These are phyloP conservation scores for Trichoderma afroharzianum DNA, from an alignment of 2,329 filamentous ascomycete genomes.

Conservation along the genomic window DNA sequence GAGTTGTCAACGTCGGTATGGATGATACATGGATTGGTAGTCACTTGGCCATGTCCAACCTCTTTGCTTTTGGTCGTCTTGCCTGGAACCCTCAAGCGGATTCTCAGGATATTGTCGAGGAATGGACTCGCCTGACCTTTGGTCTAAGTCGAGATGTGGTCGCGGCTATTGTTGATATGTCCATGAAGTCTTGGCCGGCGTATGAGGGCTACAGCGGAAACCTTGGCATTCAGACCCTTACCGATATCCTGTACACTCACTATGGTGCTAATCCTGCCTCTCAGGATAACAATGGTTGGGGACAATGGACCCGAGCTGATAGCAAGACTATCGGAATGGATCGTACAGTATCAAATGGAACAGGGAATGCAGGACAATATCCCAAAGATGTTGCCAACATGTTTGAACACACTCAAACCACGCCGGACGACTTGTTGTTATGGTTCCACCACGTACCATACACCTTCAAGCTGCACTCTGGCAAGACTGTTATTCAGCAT, in stretches of 20 bases:
- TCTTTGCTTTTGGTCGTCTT: slow-evolving; percentile 65
- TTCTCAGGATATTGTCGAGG: slow-evolving; percentile 39
- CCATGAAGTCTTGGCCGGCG: slow-evolving; percentile 6
- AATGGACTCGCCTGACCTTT: slow-evolving; percentile 68
- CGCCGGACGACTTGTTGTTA: slow-evolving; percentile 63
- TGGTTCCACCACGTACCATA: slow-evolving; percentile 76
- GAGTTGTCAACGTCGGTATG: slow-evolving; percentile 6
- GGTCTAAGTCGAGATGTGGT: slow-evolving; percentile 51
- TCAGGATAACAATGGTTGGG: slow-evolving; percentile 43
- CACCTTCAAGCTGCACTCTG: slow-evolving; percentile 57
- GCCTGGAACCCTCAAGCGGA: slow-evolving; percentile 59
- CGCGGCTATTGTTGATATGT: slow-evolving; percentile 47
- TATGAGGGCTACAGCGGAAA: slow-evolving; percentile 10
- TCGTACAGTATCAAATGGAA: slow-evolving; percentile 64
- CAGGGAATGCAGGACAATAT: slow-evolving; percentile 63
- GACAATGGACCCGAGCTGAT: slow-evolving; percentile 54
- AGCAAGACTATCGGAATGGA: slow-evolving; percentile 63
- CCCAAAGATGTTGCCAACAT: slow-evolving; percentile 53
- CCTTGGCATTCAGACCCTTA: slow-evolving; percentile 8
- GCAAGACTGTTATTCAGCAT: slow-evolving; percentile 65
- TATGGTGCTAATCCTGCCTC: slow-evolving; percentile 61
- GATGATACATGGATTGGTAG: slow-evolving; percentile 57
- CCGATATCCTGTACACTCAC: slow-evolving; percentile 10
- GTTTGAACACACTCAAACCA: slow-evolving; percentile 60
- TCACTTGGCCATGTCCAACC: slow-evolving; percentile 66